phyloP scores from a whole-genome alignment of 2,329 filamentous ascomycete genomes.

The Phialophora expanda region DNA sequence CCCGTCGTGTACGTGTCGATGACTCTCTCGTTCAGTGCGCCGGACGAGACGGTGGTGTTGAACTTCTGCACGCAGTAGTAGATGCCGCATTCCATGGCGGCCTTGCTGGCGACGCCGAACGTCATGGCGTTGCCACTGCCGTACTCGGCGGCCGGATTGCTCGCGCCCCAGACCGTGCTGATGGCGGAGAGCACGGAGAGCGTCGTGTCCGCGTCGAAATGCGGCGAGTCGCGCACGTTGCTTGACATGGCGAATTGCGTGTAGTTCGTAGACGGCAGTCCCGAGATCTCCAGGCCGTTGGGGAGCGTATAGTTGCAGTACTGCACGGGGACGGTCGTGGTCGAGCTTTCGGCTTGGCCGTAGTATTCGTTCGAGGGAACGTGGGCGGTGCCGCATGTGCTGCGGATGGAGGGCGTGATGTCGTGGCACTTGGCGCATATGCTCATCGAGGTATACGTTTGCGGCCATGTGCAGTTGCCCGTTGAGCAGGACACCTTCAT shows the following conservation, averaged over 20 bases:
- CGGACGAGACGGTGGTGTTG: conserved; percentile 13
- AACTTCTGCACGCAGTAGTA: conserved; percentile 23
- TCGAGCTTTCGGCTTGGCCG: background rate
- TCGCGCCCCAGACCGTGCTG: conserved; percentile 1
- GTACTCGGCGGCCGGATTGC: background rate
- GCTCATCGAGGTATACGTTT: conserved; percentile 19
- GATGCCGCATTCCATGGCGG: conserved; percentile 17
- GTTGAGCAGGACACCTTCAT: conserved; percentile 20
- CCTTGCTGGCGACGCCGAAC: background rate
- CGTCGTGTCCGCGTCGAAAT: conserved; percentile 6
- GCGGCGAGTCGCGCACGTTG: background rate
- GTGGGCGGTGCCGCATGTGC: conserved; percentile 8
- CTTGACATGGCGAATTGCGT: conserved; percentile 5
- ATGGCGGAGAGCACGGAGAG: conserved; percentile 16
- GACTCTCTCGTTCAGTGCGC: conserved; percentile 10
- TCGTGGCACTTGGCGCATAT: conserved; percentile 21
- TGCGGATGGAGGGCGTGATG: conserved; percentile 5
- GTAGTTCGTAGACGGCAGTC: conserved; percentile 8
- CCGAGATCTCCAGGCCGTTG: conserved; percentile 12
- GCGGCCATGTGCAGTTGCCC: conserved; percentile 23
- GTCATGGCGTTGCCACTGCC: background rate
- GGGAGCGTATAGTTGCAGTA: conserved; percentile 24
- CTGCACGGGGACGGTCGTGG: conserved; percentile 7
- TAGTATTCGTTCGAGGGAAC: background rate
- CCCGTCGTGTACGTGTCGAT: conserved; percentile 10